Evolutionary conservation across 73 alveolate species (phyloP).

Genomic region (Tetrahymena malaccensis): DNA sequence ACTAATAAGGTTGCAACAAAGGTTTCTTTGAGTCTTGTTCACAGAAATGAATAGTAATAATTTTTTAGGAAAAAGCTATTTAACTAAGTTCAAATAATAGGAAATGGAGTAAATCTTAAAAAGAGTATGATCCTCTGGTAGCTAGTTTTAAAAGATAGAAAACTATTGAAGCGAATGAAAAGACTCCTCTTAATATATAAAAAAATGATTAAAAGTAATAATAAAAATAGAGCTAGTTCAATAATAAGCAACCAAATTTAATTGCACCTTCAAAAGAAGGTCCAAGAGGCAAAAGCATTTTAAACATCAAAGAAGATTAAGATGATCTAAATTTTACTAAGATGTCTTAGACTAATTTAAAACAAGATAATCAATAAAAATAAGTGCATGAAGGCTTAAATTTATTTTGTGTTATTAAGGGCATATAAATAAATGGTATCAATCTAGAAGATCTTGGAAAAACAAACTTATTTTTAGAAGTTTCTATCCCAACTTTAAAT

Average conservation of each 20-base stretch:
- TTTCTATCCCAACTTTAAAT: not conserved
- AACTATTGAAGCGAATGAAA: not conserved
- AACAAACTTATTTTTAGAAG: not conserved
- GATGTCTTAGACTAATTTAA: not conserved
- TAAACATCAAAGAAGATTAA: not conserved
- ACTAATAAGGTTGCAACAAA: not conserved
- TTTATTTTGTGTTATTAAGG: not conserved
- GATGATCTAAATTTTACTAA: not conserved
- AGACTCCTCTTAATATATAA: not conserved
- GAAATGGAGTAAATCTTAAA: not conserved
- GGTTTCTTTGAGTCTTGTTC: not conserved
- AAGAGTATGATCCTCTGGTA: not conserved
- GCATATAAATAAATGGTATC: not conserved
- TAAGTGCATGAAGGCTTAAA: not conserved
- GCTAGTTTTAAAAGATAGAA: not conserved
- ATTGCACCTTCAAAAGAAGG: not conserved
- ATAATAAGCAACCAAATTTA: not conserved
- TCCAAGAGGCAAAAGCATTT: not conserved
- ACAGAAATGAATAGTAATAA: not conserved
- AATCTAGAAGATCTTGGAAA: not conserved
- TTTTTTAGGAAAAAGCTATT: not conserved
- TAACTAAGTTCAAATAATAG: not conserved
- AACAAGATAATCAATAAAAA: not conserved
- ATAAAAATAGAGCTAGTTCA: not conserved
- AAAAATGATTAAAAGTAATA: not conserved